Base-by-base conservation (phyloP, 2,329 filamentous ascomycete genomes). In the Trichoderma sp. region DNA sequence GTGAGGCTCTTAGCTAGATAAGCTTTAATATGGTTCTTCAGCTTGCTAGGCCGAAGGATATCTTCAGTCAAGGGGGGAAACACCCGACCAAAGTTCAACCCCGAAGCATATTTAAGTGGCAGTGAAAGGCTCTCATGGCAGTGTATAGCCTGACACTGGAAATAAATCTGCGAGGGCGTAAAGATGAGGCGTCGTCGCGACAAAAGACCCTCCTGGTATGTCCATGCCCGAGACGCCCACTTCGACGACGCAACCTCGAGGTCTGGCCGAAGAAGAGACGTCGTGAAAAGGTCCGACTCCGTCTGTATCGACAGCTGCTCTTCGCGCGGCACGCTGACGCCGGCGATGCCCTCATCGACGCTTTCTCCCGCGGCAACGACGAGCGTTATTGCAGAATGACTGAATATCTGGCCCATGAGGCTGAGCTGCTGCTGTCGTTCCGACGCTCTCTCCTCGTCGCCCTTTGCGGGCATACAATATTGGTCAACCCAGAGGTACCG, bases 401-500 rank as follows among this genome's bases (percentile, higher is more conserved):
- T 67, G 68, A 78, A 79, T 27, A 80, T 78, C 39, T 77, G 74
- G 25, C 75, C 78, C 71, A 79, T 75, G 29, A 73, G 70, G 12
- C 75, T 72, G 34, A 76, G 68, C 54, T 80, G 77, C 7, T 72
- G 70, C 22, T 66, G 70, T 27, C 73, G 72, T 34, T 75, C 59
- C 5, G 45, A 25, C 15, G 68, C 64, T 17, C 32, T 74, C n/a
- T 70, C 56, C 2, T 69, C 69, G n/a, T 73, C 72, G 22, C 72
- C 73, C 64, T 74, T 74, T 2, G 35, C 54, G 2, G 75, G 72
- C 29, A 78, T 73, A 66, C 79, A 80, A 64, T 76, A 78, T 12
- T 73, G 75, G 60, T 80, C 78, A 8, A 80, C 74, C 78, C 78
- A 80, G 37, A 80, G 72, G 70, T 80, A 80, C 25, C 73, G 77